A percentile compares a stretch with the other conserved stretches of the same genome.
Evolutionary conservation across 257 asterid species (phyloP).

Genomic region (Petrea volubilis): DNA sequence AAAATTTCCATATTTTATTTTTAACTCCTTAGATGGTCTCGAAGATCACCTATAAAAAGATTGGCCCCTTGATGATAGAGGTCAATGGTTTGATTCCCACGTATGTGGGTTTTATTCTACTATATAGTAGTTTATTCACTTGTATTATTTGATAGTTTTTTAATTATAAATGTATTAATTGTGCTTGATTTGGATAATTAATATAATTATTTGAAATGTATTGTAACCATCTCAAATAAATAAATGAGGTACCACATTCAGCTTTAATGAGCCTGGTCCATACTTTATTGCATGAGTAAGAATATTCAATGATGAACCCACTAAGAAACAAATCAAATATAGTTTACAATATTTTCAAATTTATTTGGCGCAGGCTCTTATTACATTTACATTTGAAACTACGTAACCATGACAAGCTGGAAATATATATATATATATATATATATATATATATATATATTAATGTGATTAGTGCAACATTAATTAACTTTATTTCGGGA

Average conservation of each 20-base stretch:
- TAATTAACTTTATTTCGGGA: neutral
- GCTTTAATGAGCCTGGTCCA: neutral
- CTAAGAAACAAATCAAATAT: neutral
- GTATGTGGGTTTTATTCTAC: no score
- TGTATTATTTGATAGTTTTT: no score
- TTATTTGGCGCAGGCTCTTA: constrained; percentile 8
- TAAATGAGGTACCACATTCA: neutral
- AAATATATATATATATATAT: neutral
- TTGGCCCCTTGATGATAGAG: no score
- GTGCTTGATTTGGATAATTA: no score
- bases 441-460: no score
- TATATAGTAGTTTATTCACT: no score
- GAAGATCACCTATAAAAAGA: neutral
- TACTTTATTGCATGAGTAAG: constrained; percentile 18
- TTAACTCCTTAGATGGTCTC: neutral
- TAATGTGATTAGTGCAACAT: neutral
- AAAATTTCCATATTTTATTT: neutral
- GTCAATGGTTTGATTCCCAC: no score
- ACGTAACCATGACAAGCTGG: neutral
- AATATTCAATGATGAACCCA: constrained; percentile 24
- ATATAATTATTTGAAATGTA: no score
- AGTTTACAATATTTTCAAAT: neutral
- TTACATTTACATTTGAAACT: neutral
- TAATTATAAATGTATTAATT: no score
- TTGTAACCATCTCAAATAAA: neutral